Evolutionary conservation across 768 basidiomycete species (phyloP), one percentile per base, ranked within the genome.

Genomic region (Lactarius hengduanensis): DNA sequence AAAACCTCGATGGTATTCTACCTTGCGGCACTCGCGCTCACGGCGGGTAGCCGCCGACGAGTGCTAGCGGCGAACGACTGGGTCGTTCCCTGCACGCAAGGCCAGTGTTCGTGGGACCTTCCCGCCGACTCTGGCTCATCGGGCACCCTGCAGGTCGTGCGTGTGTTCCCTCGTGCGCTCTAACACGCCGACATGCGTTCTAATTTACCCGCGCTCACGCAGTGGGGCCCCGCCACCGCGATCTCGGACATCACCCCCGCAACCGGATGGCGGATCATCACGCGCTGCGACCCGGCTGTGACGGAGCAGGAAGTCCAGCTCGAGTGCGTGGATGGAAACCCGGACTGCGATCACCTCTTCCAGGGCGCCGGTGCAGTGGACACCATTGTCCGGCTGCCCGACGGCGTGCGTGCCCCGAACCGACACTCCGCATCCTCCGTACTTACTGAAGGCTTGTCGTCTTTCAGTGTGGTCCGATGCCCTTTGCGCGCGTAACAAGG

Each of bases 321-420:
- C 30, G 59, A 57, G 7, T 68, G 67, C 28, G 10, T n/a, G 15
- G 40, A 56, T 4, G 26, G 8, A 34, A 41, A 61, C 32, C 45
- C 57, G 4, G 32, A 54, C n/a, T 72, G 71, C 38, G 64, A 64
- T 8, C 71, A 72, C 61, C 28, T 72, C 43, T 66, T 71, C 47
- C 61, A 71, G 32, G 66, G 58, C 7, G 30, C 30, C 30, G 64
- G 64, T 13, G 67, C 68, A 2, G 67, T 64, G 36, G 61, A 68
- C 54, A 72, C 67, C 9, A 71, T 72, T 28, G 67, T 72, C n/a
- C 70, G 67, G 41, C 41, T 72, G 26, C 71, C 71, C 2, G 67
- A 71, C 6, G 54, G 22, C 20, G 69, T 68, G 20, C 20, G 62
- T 38, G 4, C 11, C 8, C 15, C 4, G 32, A 34, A 9, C 41